A percentile compares a stretch with the other conserved stretches of the same genome.
Evolutionary conservation across 2,329 filamentous ascomycete genomes (phyloP).

Genomic region (Exophiala sideris): DNA sequence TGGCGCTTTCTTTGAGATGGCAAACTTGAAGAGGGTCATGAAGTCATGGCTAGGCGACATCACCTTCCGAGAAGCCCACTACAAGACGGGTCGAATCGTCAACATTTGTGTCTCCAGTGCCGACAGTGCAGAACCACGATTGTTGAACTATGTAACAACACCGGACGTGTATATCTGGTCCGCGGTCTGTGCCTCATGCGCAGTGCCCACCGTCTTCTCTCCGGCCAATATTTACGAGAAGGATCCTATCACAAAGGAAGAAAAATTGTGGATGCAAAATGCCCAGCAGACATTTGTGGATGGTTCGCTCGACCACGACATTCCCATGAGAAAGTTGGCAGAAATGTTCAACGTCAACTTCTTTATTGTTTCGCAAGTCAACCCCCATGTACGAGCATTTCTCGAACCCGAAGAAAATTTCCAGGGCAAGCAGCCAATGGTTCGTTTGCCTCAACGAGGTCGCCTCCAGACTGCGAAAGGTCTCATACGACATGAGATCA

Average conservation of each 20-base stretch:
- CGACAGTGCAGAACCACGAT: constrained; percentile 78
- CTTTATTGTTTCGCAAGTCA: constrained; percentile 96
- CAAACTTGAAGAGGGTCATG: constrained; percentile 78
- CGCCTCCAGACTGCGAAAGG: constrained; percentile 61
- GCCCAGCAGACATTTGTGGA: constrained; percentile 81
- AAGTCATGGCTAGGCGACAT: constrained; percentile 75
- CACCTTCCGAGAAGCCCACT: constrained; percentile 94
- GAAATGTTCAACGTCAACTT: constrained; percentile 99
- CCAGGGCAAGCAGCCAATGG: constrained; percentile 28
- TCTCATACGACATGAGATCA: constrained; percentile 72
- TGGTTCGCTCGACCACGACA: constrained; percentile 88
- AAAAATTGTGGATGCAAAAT: constrained; percentile 74
- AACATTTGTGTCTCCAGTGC: constrained; percentile 93
- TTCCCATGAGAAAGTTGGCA: constrained; percentile 83
- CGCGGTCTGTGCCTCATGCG: constrained; percentile 87
- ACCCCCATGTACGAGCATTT: constrained; percentile 89
- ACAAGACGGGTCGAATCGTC: constrained; percentile 83
- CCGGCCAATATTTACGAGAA: constrained; percentile 77
- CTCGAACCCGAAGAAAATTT: constrained; percentile 68
- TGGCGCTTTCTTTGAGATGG: constrained; percentile 74
- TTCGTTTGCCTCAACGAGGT: background rate
- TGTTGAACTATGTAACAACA: constrained; percentile 90
- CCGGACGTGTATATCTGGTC: constrained; percentile 97
- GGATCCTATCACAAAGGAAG: constrained; percentile 73
- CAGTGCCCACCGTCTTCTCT: constrained; percentile 76